Evolutionary conservation across 768 basidiomycete species (phyloP).

Genomic region (Royoungia palumana): DNA sequence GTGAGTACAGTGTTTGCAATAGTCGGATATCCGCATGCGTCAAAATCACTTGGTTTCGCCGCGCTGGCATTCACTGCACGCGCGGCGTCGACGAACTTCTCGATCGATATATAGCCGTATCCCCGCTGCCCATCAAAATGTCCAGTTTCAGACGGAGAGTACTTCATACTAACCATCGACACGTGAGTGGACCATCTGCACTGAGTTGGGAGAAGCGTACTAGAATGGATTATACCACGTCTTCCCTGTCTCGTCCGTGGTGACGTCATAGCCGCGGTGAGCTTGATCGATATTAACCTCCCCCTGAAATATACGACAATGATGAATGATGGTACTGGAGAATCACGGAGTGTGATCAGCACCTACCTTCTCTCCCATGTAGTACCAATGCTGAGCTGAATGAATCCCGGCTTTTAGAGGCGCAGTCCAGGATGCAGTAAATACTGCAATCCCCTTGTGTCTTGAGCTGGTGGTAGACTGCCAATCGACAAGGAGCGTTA

Average conservation of each 20-base stretch:
- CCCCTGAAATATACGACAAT: slow-evolving; percentile 47
- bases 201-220: slow-evolving; percentile 43
- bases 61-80: slow-evolving; percentile 72
- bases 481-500: slow-evolving; percentile 94
- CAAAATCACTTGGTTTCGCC: slow-evolving; percentile 67
- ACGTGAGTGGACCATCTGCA: slow-evolving; percentile 5
- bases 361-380: slow-evolving; percentile 84
- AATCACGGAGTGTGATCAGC: neutral
- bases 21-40: slow-evolving; percentile 78
- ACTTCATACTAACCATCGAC: slow-evolving; percentile 71
- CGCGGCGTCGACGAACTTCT: slow-evolving; percentile 87
- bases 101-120: slow-evolving; percentile 89
- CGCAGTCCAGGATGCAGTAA: slow-evolving; percentile 94
- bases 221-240: slow-evolving; percentile 89
- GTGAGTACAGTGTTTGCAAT: slow-evolving; percentile 85
- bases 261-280: slow-evolving; percentile 89
- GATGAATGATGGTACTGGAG: neutral
- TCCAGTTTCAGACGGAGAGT: slow-evolving; percentile 86
- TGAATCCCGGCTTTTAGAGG: slow-evolving; percentile 88
- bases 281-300: slow-evolving; percentile 93
- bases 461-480: slow-evolving; percentile 69
- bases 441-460: slow-evolving; percentile 84
- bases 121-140: slow-evolving; percentile 94
- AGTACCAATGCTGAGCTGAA: slow-evolving; percentile 90
- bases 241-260: slow-evolving; percentile 81